Evolutionary conservation across 1,284 basidiomycete genomes (phyloP), one percentile per base, ranked within the genome.

Genomic region (Meira nashicola): DNA sequence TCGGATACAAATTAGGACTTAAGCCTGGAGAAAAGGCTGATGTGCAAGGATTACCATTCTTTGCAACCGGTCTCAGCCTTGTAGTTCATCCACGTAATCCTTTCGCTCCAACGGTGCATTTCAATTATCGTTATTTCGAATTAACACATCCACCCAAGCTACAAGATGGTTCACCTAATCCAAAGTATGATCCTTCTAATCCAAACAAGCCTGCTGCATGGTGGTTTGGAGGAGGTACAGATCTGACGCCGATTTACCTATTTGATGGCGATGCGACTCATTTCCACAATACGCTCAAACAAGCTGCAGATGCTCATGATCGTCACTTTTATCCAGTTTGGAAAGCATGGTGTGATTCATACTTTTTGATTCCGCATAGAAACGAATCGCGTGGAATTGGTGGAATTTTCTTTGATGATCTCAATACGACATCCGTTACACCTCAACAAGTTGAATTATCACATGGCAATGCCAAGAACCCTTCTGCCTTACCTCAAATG

Each of bases 191-290:
- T 21, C 60, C 66, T n/a, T 48, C 63, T 17, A 67, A 73, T 55
- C 71, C 78, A 11, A 19, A 7, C 14, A 83, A 85, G 68, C 79
- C 89, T 12, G 79, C 92, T 40, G 88, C 92, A 9, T 98, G 93
- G 92, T 99, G 95, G 95, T 98, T 97, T 74, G 94, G 94, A 47
- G 94, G 94, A 39, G 94, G 94, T n/a, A 86, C 87, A 2, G 94
- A 98, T 78, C 83, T 98, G 49, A 99, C 95, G 0, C 95, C 95
- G 0, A 88, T 88, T 12, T 97, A 96, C 79, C 84, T 98, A 9
- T 92, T 88, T 80, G 86, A 87, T 63, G 88, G 89, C 62, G 94
- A 98, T 77, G 90, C 87, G 1, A 76, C 79, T 23, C 90, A 93
- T 77, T 98, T 97, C 82, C 95, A 98, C 81, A 65, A 77, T 39